A percentile compares a stretch with the other conserved stretches of the same genome.
phyloP scores from a whole-genome alignment of 1,284 basidiomycete genomes.

The Ceratobasidium sp. region DNA sequence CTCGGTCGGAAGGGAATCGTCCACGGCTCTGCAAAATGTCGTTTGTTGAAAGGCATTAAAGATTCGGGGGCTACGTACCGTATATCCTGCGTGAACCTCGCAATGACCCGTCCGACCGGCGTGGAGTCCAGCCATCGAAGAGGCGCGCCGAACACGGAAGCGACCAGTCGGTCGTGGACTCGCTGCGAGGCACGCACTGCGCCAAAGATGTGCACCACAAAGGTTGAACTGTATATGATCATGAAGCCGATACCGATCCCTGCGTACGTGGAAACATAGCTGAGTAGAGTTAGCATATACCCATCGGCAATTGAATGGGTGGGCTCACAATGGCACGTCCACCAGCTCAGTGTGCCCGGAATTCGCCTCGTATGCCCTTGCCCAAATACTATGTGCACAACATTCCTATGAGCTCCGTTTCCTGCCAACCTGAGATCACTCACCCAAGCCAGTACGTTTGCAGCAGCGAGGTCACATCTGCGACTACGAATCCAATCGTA shows the following conservation, averaged over 20 bases:
- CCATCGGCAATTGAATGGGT: constrained; percentile 35
- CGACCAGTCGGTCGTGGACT: constrained; percentile 68
- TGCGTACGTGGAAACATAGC: constrained; percentile 55
- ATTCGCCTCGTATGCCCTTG: constrained; percentile 55
- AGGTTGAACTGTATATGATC: constrained; percentile 44
- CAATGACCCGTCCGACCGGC: constrained; percentile 58
- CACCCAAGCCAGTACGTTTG: constrained; percentile 50
- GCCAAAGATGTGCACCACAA: constrained; percentile 59
- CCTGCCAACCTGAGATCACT: neutral
- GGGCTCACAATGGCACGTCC: constrained; percentile 49
- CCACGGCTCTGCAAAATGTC: constrained; percentile 30
- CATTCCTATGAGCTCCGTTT: neutral
- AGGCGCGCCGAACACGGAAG: constrained; percentile 67
- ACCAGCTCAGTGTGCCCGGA: constrained; percentile 51
- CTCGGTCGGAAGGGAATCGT: constrained; percentile 42
- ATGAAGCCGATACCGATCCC: constrained; percentile 50
- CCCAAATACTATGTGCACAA: constrained; percentile 52
- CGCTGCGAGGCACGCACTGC: constrained; percentile 64
- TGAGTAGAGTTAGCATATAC: constrained; percentile 5
- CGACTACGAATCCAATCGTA: constrained; percentile 28
- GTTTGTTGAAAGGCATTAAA: neutral
- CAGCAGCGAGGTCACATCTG: constrained; percentile 40
- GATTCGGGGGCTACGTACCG: constrained; percentile 53
- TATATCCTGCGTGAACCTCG: constrained; percentile 59
- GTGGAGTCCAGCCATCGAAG: constrained; percentile 60